Conservation (phyloP, 1,139 yeast genomes). For the Blastobotrys aristatus region DNA sequence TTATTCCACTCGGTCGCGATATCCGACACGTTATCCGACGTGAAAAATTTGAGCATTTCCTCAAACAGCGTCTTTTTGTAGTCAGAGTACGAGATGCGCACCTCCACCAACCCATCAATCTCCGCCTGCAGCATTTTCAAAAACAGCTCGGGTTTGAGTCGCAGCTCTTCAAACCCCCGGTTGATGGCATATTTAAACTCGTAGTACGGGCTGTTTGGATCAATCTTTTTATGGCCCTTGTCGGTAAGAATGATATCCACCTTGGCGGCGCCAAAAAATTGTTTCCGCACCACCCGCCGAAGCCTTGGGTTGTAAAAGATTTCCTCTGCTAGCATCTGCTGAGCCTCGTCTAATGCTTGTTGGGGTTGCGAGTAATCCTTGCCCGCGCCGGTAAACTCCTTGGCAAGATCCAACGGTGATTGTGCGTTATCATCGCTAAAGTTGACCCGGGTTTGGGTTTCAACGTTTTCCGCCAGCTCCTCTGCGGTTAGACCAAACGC, state of each 20-base stretch:
- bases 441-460: slow-evolving; percentile 65
- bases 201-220: slow-evolving; percentile 72
- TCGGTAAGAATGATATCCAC: slow-evolving; percentile 77
- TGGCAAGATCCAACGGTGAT: slow-evolving; percentile 59
- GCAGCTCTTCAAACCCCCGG: slow-evolving; percentile 69
- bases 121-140: slow-evolving; percentile 93
- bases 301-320: slow-evolving; percentile 76
- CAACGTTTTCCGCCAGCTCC: slow-evolving; percentile 79
- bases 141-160: slow-evolving; percentile 70
- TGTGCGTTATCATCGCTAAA: slow-evolving; percentile 62
- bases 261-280: slow-evolving; percentile 61
- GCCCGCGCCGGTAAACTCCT: slow-evolving; percentile 28
- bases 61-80: slow-evolving; percentile 44
- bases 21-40: slow-evolving; percentile 81
- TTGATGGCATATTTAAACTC: slow-evolving; percentile 89
- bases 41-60: slow-evolving; percentile 52
- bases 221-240: slow-evolving; percentile 79
- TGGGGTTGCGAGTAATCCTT: slow-evolving; percentile 50
- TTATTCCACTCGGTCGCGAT: slow-evolving; percentile 78
- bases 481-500: slow-evolving; percentile 75
- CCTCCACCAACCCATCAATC: slow-evolving; percentile 48
- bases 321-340: slow-evolving; percentile 73
- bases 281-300: slow-evolving; percentile 67
- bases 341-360: slow-evolving; percentile 68
- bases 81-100: slow-evolving; percentile 40